Base-by-base conservation (phyloP, 768 basidiomycete species). In the Cantharellus anzutake region DNA sequence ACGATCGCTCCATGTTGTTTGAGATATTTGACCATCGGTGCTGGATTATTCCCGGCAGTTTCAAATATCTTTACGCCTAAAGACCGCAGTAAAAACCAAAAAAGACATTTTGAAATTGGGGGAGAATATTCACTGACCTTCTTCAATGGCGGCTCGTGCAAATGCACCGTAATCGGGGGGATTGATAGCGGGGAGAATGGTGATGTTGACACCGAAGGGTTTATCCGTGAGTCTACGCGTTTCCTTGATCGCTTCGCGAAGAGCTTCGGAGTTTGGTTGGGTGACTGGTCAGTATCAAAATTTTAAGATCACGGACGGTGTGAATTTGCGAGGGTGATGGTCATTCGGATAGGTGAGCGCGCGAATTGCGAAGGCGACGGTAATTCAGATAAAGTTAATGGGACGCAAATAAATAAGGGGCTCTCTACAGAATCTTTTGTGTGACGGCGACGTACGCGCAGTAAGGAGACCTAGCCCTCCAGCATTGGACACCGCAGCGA, bases 81-180 rank as follows among this genome's bases (percentile, higher is more conserved):
- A 14, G 11, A 20, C 44, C 44, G 44, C n/a, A n/a, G n/a, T n/a
- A n/a, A n/a, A 48, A 20, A 7, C 7, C 44, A 29, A 29, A 29
- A 29, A 48, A 48, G 44, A 29, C 44, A 48, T 48, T 48, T 1
- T 14, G 52, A 55, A 55, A 11, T 11, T 37, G 52, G 1, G 35
- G 7, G 11, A 55, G 52, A 7, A 37, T 7, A 37, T 7, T 37
- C 14, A 7, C 52, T 11, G 11, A 55, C 52, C 88, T 67, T 93
- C 91, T 62, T 86, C 87, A 53, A 91, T 79, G 4, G 90, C 84
- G 4, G 76, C 88, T 41, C 82, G 73, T 0, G 86, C 86, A 65
- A 84, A 91, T 7, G 84, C 88, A 58, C 78, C 81, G 67, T 97
- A 94, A 65, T 92, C 88, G 1, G 93, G 93, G 0, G 91, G 90